Evolutionary conservation across 768 basidiomycete species (phyloP), one percentile per base, ranked within the genome.

Genomic region (Lactarius trivialis): DNA sequence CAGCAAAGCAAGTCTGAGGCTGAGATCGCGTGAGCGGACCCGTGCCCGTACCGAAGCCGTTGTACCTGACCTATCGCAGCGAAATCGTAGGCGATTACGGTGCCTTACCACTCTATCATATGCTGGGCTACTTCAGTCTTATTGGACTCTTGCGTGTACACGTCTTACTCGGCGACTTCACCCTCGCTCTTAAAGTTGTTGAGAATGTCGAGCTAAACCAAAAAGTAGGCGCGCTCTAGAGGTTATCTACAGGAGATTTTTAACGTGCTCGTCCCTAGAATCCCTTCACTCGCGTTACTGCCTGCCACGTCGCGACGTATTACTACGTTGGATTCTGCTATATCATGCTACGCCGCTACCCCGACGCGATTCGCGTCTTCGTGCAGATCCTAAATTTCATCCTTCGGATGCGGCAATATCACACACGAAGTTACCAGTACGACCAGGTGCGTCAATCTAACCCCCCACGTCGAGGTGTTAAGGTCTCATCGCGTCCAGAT

Each of bases 281-380:
- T 6, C 88, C 91, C n/a, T 88, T 93, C 75, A 91, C 93, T 34
- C 85, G 92, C 3, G 93, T 97, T 19, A 98, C 95, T 2, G 93
- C 96, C n/a, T 94, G 93, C 68, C 94, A 97, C 77, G 93, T 98
- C 64, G 83, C 92, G 56, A 90, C 91, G 2, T 93, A 93, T 74
- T 97, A 97, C 78, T 93, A 96, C 71, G 91, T 96, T 65, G 95
- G 94, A 36, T 91, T 98, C 79, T 94, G 94, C 77, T 98, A 98
- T 76, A 83, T 98, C 73, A 91, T 93, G 82, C 83, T 99, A 49
- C 82, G 92, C 50, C 85, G 97, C 66, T 97, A 95, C 75, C 86
- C 94, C 4, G 97, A 99, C 71, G 97, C 97, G 26, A 93, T 92
- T 72, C 89, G 94, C 41, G 87, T 91, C 5, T 96, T 98, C 71